Evolutionary conservation across 306 rosid species (phyloP), one percentile per base, ranked within the genome.

Genomic region (Ceratonia siliqua): DNA sequence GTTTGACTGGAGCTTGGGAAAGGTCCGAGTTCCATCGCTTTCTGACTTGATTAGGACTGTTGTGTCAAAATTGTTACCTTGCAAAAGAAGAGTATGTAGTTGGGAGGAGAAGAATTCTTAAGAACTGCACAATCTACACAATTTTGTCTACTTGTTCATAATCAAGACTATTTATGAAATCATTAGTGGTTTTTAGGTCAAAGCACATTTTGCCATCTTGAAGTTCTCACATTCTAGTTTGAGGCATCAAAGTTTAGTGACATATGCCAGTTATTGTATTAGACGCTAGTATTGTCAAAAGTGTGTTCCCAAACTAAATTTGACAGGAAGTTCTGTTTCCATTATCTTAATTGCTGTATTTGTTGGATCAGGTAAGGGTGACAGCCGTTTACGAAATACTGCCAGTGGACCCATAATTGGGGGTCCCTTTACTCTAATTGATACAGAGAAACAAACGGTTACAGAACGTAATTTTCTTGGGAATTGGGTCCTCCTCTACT

Each of bases 401-500:
- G 68, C 17, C 55, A 43, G 69, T 54, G 94, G 97, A 77, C 97
- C 94, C 41, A 85, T 78, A 78, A 82, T 93, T 57, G 98, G 97
- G 56, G 98, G 98, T 28, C 98, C 98, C 8, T 94, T 94, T 84
- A 81, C 89, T 54, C 85, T 94, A 70, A 53, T 84, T 35, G 86
- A 94, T 74, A 85, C 91, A n/a, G 87, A 84, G 68, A 89, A 83
- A 74, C 84, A 46, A 67, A 81, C 78, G 0, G 81, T 89, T 72
- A 91, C 94, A 2, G 97, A 89, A 58, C 79, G 30, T 13, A 78
- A 74, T 83, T 82, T 94, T 73, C 83, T 48, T 33, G 96, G 96
- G 57, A 91, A 91, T 50, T 91, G 98, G 98, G 76, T 87, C 72
- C 97, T 94, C 57, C 89, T 94, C 33, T 89, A 94, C 84, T 91